These are phyloP conservation scores for Chamaenerion angustifolium DNA, from an alignment of 345 rosid genomes.

Conservation along the genomic window DNA sequence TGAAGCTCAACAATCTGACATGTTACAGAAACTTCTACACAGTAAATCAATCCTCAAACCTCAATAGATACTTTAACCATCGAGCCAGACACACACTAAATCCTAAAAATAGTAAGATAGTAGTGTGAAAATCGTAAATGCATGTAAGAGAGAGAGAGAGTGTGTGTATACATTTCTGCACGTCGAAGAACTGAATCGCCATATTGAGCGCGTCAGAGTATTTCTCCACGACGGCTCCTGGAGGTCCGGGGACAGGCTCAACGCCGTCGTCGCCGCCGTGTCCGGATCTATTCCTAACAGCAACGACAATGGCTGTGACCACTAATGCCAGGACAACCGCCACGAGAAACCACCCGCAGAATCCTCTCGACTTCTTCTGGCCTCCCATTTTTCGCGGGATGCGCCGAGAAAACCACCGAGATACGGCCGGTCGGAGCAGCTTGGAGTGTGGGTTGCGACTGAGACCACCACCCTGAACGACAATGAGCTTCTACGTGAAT, in stretches of 20 bases:
- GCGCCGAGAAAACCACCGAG: background rate
- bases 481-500: too few species aligned
- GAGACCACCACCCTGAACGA: too few species aligned
- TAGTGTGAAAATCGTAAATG: background rate
- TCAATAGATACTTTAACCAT: too few species aligned
- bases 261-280: conserved; percentile 27
- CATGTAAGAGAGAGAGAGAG: background rate
- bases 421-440: background rate
- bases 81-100: too few species aligned
- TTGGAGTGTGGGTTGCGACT: too few species aligned
- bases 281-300: conserved; percentile 31
- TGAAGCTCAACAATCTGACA: too few species aligned
- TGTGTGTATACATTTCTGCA: conserved; percentile 54
- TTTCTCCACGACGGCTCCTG: conserved; percentile 68
- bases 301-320: conserved; percentile 41
- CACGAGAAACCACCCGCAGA: conserved; percentile 62
- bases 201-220: conserved; percentile 67
- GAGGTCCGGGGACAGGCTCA: conserved; percentile 71
- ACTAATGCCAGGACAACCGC: conserved; percentile 32
- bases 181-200: conserved; percentile 78
- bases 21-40: too few species aligned
- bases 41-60: too few species aligned
- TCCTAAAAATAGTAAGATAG: background rate
- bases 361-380: conserved; percentile 48
- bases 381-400: conserved; percentile 32